Conservation (phyloP, 2,329 filamentous ascomycete genomes). For the Diaporthe eres region DNA sequence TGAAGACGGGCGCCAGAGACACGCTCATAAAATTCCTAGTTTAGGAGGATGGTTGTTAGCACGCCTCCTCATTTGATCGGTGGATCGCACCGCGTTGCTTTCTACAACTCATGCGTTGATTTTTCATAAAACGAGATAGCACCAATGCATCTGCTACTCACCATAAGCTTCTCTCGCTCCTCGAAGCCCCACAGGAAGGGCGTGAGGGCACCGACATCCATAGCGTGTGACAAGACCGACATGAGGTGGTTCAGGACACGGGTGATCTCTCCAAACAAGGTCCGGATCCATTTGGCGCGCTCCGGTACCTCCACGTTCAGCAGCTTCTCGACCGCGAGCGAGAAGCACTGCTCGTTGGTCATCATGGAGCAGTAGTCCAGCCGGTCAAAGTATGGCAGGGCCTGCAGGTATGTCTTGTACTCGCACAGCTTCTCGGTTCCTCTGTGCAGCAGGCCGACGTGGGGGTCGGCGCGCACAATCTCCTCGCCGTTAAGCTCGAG, state of each 20-base stretch:
- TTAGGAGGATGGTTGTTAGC: constrained; percentile 34
- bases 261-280: constrained; percentile 95
- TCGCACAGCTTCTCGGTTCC: constrained; percentile 99
- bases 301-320: constrained; percentile 97
- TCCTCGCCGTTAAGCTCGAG: constrained; percentile 98
- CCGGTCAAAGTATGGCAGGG: constrained; percentile 97
- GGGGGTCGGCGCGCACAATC: constrained; percentile 95
- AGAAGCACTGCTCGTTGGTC: constrained; percentile 99
- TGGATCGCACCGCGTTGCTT: background rate
- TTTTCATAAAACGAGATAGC: constrained; percentile 34
- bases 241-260: constrained; percentile 97
- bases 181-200: constrained; percentile 99
- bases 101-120: constrained; percentile 1
- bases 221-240: constrained; percentile 96
- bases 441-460: constrained; percentile 95
- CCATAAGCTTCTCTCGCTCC: constrained; percentile 99
- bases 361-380: constrained; percentile 99
- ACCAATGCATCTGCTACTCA: constrained; percentile 60
- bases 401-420: constrained; percentile 99
- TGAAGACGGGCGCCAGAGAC: constrained; percentile 98
- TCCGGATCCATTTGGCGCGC: constrained; percentile 96
- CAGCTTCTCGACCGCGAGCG: constrained; percentile 96
- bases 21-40: constrained; percentile 98
- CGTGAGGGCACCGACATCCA: constrained; percentile 98
- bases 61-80: background rate